These are phyloP conservation scores for Phaseolus lunatus DNA, from an alignment of 306 rosid genomes.

Conservation along the genomic window DNA sequence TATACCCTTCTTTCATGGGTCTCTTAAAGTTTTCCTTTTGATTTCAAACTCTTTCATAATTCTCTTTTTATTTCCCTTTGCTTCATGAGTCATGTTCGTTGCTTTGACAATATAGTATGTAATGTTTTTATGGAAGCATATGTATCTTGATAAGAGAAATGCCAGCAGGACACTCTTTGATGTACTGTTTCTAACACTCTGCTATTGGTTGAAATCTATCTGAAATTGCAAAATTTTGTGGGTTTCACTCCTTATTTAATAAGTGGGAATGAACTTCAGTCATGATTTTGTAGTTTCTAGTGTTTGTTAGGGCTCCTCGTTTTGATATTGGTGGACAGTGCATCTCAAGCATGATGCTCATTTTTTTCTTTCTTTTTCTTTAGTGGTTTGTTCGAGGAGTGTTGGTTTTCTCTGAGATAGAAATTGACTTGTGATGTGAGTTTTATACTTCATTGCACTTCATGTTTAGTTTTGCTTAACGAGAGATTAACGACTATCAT, in stretches of 20 bases:
- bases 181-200: background rate
- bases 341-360: slow-evolving; percentile 15
- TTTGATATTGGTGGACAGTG: background rate
- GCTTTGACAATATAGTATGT: background rate
- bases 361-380: background rate
- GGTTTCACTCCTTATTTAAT: background rate
- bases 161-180: background rate
- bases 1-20: background rate
- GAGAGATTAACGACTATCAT: background rate
- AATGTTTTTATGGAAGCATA: background rate
- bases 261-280: too few relatives aligned
- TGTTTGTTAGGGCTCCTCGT: too few relatives aligned
- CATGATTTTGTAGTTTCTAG: too few relatives aligned
- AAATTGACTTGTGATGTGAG: background rate
- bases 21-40: slow-evolving; percentile 12
- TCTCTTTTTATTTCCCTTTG: background rate
- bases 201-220: background rate
- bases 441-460: background rate
- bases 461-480: slow-evolving; percentile 12
- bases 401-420: slow-evolving; percentile 18
- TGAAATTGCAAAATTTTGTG: background rate
- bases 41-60: background rate
- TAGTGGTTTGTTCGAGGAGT: background rate
- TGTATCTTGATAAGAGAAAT: background rate
- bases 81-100: background rate